Base-by-base conservation (phyloP, 371 early-diverging fungal species). In the Syncephalastrum sp. region DNA sequence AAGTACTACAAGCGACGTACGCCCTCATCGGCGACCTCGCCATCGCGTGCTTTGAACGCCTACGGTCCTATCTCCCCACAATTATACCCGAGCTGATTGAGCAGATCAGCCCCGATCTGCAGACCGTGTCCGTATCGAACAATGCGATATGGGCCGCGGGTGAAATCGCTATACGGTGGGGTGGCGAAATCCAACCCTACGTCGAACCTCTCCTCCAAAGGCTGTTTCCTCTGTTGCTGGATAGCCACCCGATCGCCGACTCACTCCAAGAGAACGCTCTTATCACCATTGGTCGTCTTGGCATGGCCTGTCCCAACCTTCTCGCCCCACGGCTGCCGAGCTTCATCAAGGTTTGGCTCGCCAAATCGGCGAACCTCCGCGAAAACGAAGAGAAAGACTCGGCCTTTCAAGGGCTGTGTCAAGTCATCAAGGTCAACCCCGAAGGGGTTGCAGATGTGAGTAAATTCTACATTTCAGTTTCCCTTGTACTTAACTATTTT, bases 91-190 rank as follows among this genome's bases (percentile, higher is more conserved):
- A 87, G 56, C 64, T 95, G 14, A 81, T 94, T 47, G 63, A 71
- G n/a, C 92, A 91, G 67, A 82, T 94, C 45, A 79, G 81, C 44
- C 82, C 79, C 57, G 66, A 81, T 49, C 71, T 73, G 24, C 80
- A 83, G 12, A 74, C 79, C 56, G 82, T 86, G 27, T 82, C 84
- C 41, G 91, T 88, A 13, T 85, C 89, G 67, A 98, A 95, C 70
- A 98, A 98, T 67, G 97, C 96, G 1, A 82, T 89, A 8, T 98
- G 98, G 98, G 91, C 97, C 1, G 85, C 85, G 1, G 98, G 97
- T 27, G 98, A 98, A 78, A 91, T 97, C 56, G 89, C 95, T 3
- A 72, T 95, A 21, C 84, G 91, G 69, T 85, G 82, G 55, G 75
- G 69, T 6, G 55, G 6, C 15, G 85, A 79, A 16, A 87, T 90